Percentiles rank a stretch among this genome's conserved stretches.
Conservation (phyloP, 2,329 filamentous ascomycete species). For the Ustulina deusta region DNA sequence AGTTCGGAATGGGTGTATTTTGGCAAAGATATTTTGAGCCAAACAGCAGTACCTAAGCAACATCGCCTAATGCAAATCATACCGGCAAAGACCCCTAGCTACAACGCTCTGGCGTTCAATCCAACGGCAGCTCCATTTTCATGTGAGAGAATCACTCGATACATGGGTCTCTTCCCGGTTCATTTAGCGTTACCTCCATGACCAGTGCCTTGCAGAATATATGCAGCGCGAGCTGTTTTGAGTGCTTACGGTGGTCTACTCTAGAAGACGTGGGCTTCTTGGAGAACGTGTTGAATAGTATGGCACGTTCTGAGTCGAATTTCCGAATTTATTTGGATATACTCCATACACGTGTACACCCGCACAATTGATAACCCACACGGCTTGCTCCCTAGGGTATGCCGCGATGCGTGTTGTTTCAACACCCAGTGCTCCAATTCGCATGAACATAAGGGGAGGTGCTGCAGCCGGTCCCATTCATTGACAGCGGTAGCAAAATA, state of each 20-base stretch:
- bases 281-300: neutral
- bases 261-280: neutral
- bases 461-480: conserved; percentile 1
- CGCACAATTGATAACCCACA: conserved; percentile 8
- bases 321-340: too few relatives aligned
- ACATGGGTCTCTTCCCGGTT: neutral
- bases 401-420: conserved; percentile 7
- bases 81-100: conserved; percentile 27
- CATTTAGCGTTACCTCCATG: neutral
- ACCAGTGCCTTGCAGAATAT: conserved; percentile 20
- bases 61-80: conserved; percentile 31
- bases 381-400: conserved; percentile 25
- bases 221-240: neutral
- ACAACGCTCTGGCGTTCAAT: neutral
- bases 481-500: conserved; percentile 15
- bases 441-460: conserved; percentile 15
- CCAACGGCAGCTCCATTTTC: conserved; percentile 4
- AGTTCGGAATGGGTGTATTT: conserved; percentile 7
- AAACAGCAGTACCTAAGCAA: conserved; percentile 8
- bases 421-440: conserved; percentile 9
- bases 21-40: conserved; percentile 12
- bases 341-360: conserved; percentile 1
- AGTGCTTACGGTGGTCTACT: neutral
- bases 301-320: too few relatives aligned
- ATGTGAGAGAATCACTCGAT: conserved; percentile 13